Evolutionary conservation across 2,329 filamentous ascomycete species (phyloP).

Genomic region (Ophiostoma sp.): DNA sequence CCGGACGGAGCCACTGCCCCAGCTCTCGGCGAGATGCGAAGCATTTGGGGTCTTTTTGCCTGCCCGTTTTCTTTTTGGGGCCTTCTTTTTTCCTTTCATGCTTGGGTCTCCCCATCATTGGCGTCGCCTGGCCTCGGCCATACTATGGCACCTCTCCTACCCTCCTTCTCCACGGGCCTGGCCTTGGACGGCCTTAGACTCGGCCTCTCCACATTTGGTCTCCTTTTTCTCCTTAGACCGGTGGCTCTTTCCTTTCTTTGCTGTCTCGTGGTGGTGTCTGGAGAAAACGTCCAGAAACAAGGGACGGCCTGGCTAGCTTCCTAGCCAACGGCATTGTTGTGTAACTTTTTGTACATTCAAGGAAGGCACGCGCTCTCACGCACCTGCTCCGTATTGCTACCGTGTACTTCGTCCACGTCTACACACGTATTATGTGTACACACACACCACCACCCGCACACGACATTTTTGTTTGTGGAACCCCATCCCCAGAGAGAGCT

Average conservation of each 20-base stretch:
- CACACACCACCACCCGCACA: not conserved
- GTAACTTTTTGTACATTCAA: not conserved
- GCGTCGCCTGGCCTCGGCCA: conserved; percentile 5
- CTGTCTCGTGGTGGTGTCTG: not conserved
- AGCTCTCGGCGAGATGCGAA: conserved; percentile 11
- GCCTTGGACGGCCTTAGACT: not conserved
- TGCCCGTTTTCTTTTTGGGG: not conserved
- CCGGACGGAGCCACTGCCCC: conserved; percentile 13
- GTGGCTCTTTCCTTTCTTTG: not conserved
- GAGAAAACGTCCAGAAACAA: not conserved
- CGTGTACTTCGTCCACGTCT: no score
- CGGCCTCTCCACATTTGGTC: conserved; percentile 13
- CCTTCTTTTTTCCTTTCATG: not conserved
- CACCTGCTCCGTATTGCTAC: not conserved
- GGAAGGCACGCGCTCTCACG: conserved; percentile 15
- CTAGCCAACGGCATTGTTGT: not conserved
- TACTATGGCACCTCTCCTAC: not conserved
- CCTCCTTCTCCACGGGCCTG: not conserved
- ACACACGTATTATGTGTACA: not conserved
- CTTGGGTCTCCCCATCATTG: not conserved
- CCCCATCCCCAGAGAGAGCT: conserved; percentile 10
- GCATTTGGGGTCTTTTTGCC: not conserved
- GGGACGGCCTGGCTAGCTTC: not conserved
- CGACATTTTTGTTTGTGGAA: conserved; percentile 11
- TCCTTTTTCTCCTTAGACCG: not conserved